These are phyloP conservation scores for Pneumocystis murina DNA, from an alignment of 1,139 yeast species.

Conservation along the genomic window DNA sequence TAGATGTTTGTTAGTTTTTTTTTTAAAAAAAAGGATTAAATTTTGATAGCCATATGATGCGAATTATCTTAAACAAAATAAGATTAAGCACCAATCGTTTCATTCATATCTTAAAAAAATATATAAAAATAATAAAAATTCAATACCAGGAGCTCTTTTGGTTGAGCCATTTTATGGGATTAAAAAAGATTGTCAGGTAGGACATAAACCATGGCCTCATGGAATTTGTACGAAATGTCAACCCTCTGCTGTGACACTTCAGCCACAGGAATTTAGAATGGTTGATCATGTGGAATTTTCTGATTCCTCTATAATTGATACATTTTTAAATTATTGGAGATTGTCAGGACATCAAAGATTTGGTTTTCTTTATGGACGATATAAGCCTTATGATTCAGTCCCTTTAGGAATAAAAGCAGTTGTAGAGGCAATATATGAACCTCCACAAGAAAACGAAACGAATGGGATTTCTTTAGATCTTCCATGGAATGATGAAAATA, in stretches of 20 bases:
- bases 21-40: background rate
- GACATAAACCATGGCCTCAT: conserved; percentile 85
- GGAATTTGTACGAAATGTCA: conserved; percentile 97
- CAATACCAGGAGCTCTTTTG: conserved; percentile 47
- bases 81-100: conserved; percentile 76
- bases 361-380: conserved; percentile 72
- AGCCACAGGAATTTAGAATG: conserved; percentile 83
- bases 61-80: conserved; percentile 55
- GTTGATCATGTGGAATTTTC: conserved; percentile 94
- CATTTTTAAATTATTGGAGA: conserved; percentile 86
- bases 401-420: conserved; percentile 91
- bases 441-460: conserved; percentile 71
- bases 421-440: conserved; percentile 86
- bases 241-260: conserved; percentile 86
- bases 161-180: conserved; percentile 57
- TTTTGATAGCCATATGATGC: conserved; percentile 59
- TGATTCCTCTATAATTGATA: conserved; percentile 53
- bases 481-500: conserved; percentile 43
- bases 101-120: conserved; percentile 68
- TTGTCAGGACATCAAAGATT: conserved; percentile 71
- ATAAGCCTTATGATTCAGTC: conserved; percentile 60
- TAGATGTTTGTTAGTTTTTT: conserved; percentile 32
- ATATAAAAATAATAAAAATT: conserved; percentile 30
- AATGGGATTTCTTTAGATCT: conserved; percentile 64
- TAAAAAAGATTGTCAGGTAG: conserved; percentile 49